Conservation (phyloP, 1,139 yeast genomes). For the Magnusiomyces magnusii region DNA sequence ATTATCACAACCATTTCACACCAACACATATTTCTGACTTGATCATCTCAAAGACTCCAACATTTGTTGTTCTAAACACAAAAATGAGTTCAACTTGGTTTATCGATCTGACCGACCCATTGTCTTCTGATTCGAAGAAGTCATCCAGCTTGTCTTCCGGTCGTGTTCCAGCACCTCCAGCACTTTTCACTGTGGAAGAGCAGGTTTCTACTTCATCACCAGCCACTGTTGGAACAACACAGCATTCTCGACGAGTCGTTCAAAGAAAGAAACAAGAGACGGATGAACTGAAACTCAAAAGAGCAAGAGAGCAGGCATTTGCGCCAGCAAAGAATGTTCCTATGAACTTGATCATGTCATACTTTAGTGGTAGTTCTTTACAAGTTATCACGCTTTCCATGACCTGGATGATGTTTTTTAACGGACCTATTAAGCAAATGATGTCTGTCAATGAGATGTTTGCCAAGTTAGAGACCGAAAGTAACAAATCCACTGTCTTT, state of each 20-base stretch:
- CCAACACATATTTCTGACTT: background rate
- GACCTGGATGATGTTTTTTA: conserved; percentile 70
- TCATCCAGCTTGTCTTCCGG: background rate
- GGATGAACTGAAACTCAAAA: conserved; percentile 3
- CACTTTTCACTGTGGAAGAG: background rate
- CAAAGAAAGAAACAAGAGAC: conserved; percentile 3
- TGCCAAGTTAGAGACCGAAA: conserved; percentile 28
- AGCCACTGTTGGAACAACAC: background rate
- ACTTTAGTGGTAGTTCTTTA: conserved; percentile 86
- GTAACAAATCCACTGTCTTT: conserved; percentile 38
- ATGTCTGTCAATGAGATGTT: conserved; percentile 45
- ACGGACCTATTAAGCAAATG: conserved; percentile 71
- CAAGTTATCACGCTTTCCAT: conserved; percentile 89
- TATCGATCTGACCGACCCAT: conserved; percentile 1
- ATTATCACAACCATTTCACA: background rate
- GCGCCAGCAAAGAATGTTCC: conserved; percentile 83
- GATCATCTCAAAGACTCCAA: too few species aligned
- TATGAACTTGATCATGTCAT: conserved; percentile 84
- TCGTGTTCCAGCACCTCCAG: background rate
- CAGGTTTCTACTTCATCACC: background rate
- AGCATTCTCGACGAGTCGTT: background rate
- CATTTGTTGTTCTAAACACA: too few species aligned
- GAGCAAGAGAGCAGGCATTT: conserved; percentile 79
- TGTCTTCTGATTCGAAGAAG: background rate
- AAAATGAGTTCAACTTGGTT: background rate